These are phyloP conservation scores for Inga leiocalycina DNA, from an alignment of 306 rosid species.

Conservation along the genomic window DNA sequence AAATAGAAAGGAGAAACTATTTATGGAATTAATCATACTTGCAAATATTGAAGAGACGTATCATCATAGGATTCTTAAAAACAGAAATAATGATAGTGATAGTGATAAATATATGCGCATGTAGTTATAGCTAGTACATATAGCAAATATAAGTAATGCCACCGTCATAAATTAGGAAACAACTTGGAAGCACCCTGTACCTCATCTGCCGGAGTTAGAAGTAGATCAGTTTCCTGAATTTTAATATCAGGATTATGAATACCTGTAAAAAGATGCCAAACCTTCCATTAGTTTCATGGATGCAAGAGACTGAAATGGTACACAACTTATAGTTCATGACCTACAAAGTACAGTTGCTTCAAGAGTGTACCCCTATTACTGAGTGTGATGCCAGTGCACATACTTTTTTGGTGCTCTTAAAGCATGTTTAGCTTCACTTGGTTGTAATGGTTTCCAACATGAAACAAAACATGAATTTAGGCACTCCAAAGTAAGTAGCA, in stretches of 20 bases:
- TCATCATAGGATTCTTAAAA: not conserved
- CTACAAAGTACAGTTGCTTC: not conserved
- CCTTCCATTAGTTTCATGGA: slow-evolving; percentile 14
- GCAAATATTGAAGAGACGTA: not conserved
- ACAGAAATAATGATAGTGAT: not conserved
- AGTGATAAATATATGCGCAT: not conserved
- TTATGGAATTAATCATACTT: not conserved
- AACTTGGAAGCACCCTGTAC: slow-evolving; percentile 39
- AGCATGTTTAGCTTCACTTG: not conserved
- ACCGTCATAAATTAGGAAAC: not conserved
- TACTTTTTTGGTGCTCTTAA: not conserved
- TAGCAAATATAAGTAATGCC: not conserved
- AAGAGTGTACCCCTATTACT: not conserved
- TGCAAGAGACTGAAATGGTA: slow-evolving; percentile 1
- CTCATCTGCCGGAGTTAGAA: slow-evolving; percentile 71
- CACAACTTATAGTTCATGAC: not conserved
- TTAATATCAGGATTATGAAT: slow-evolving; percentile 58
- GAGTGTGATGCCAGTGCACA: not conserved
- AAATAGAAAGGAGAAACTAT: slow-evolving; percentile 12
- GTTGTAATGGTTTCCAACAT: not conserved
- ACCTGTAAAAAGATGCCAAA: slow-evolving; percentile 50
- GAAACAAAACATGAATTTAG: not conserved
- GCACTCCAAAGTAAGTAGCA: not conserved
- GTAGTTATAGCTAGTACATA: not conserved
- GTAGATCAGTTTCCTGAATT: slow-evolving; percentile 74